These are phyloP conservation scores for Carex kokanica DNA, from an alignment of 176 grass and related monocot species.

Conservation along the genomic window DNA sequence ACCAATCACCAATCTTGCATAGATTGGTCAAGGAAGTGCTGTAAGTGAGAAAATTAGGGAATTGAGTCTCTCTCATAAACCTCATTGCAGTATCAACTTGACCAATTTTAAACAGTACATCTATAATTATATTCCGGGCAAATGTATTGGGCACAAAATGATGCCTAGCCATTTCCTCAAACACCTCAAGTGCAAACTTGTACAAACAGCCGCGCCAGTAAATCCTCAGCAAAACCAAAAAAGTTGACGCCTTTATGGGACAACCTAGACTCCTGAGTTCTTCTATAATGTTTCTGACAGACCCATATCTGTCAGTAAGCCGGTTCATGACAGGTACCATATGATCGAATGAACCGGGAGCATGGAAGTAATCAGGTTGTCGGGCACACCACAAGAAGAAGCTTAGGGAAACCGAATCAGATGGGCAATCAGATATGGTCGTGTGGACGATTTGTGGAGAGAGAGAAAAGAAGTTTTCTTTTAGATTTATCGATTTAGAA, in stretches of 20 bases:
- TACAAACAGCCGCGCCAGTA: slow-evolving; percentile 74
- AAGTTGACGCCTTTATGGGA: slow-evolving; percentile 58
- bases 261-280: slow-evolving; percentile 48
- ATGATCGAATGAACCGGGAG: slow-evolving; percentile 49
- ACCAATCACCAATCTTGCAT: slow-evolving; percentile 54
- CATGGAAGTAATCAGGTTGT: slow-evolving; percentile 71
- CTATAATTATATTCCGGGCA: slow-evolving; percentile 65
- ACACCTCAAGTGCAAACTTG: slow-evolving; percentile 46
- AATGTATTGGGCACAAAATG: slow-evolving; percentile 61
- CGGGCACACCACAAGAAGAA: slow-evolving; percentile 89
- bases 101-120: slow-evolving; percentile 61
- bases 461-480: slow-evolving; percentile 4
- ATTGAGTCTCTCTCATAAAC: slow-evolving; percentile 29
- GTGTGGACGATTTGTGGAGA: slow-evolving; percentile 50
- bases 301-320: slow-evolving; percentile 48
- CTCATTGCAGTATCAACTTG: slow-evolving; percentile 27
- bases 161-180: slow-evolving; percentile 67
- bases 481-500: slow-evolving; percentile 21
- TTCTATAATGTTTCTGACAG: slow-evolving; percentile 40
- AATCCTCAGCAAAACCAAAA: slow-evolving; percentile 64
- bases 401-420: slow-evolving; percentile 55
- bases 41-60: slow-evolving; percentile 77
- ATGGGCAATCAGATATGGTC: slow-evolving; percentile 48
- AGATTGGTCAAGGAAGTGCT: slow-evolving; percentile 59
- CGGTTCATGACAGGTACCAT: slow-evolving; percentile 58